A percentile compares a stretch with the other conserved stretches of the same genome.
phyloP scores from a whole-genome alignment of 805 yeast species.

The Wickerhamiella nectarea region DNA sequence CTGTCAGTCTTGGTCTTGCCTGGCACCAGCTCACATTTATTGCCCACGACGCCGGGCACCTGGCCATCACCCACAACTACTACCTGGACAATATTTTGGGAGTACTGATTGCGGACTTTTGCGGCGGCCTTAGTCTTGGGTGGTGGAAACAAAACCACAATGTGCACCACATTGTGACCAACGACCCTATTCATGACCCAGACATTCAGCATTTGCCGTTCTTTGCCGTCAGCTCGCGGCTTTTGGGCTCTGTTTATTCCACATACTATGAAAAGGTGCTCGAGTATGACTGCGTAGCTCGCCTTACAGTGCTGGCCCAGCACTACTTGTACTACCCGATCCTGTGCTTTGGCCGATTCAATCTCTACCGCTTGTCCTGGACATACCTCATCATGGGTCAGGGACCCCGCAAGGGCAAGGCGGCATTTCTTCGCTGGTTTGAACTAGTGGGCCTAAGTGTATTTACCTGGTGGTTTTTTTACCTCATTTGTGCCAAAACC shows the following conservation, averaged over 20 bases:
- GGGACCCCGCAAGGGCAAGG: conserved; percentile 71
- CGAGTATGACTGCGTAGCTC: conserved; percentile 55
- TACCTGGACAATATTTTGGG: conserved; percentile 65
- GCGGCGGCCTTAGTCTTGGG: conserved; percentile 81
- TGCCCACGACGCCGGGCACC: conserved; percentile 85
- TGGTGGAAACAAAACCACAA: conserved; percentile 95
- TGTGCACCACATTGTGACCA: conserved; percentile 84
- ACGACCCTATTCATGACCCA: conserved; percentile 88
- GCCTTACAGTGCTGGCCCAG: conserved; percentile 47
- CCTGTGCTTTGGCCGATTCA: conserved; percentile 71
- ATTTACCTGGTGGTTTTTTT: conserved; percentile 75
- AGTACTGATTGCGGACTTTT: conserved; percentile 55
- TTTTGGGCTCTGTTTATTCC: conserved; percentile 58
- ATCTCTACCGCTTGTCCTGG: conserved; percentile 73
- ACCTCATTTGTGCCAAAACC: conserved; percentile 38
- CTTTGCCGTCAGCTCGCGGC: conserved; percentile 66
- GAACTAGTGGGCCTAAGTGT: conserved; percentile 57
- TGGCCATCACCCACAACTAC: conserved; percentile 68
- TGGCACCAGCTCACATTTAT: conserved; percentile 87
- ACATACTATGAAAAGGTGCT: conserved; percentile 62
- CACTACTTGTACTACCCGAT: conserved; percentile 63
- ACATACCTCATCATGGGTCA: conserved; percentile 55
- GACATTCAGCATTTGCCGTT: conserved; percentile 89
- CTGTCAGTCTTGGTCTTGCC: conserved; percentile 51
- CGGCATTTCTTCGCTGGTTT: conserved; percentile 73